Evolutionary conservation across 139 green algal genomes (phyloP).

Genomic region (Chlamydomonas urium): DNA sequence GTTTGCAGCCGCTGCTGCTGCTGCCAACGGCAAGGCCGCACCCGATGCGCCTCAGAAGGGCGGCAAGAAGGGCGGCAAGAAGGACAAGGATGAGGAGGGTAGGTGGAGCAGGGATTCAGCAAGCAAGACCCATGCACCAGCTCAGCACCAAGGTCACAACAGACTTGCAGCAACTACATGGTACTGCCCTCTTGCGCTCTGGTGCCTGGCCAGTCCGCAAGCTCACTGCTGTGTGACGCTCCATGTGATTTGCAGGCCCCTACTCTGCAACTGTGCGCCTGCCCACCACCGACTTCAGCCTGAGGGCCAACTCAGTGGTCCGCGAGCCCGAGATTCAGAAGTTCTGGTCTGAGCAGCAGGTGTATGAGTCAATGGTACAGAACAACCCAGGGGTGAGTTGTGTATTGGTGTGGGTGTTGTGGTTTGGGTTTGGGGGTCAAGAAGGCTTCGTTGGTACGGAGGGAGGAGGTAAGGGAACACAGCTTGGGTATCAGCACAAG

Average conservation of each 20-base stretch:
- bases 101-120: neutral
- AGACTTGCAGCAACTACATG: no score
- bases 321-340: conserved; percentile 92
- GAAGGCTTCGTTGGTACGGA: no score
- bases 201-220: neutral
- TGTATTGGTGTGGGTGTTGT: neutral
- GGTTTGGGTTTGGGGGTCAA: neutral
- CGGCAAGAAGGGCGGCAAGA: conserved; percentile 7
- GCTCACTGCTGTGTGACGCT: neutral
- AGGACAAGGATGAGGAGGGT: conserved; percentile 12
- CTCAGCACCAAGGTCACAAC: no score
- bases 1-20: neutral
- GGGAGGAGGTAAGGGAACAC: no score
- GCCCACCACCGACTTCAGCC: conserved; percentile 89
- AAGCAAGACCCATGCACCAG: neutral
- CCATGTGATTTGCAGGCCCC: neutral
- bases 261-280: conserved; percentile 59
- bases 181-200: no score
- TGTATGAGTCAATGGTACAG: conserved; percentile 2
- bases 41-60: conserved; percentile 2
- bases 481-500: neutral
- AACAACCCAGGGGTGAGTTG: conserved; percentile 48
- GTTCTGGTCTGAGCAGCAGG: conserved; percentile 11
- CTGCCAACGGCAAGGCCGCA: neutral
- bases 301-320: conserved; percentile 87